phyloP scores from a whole-genome alignment of 352 stramenopile genomes.

The Hyaloperonospora arabidopsidis region DNA sequence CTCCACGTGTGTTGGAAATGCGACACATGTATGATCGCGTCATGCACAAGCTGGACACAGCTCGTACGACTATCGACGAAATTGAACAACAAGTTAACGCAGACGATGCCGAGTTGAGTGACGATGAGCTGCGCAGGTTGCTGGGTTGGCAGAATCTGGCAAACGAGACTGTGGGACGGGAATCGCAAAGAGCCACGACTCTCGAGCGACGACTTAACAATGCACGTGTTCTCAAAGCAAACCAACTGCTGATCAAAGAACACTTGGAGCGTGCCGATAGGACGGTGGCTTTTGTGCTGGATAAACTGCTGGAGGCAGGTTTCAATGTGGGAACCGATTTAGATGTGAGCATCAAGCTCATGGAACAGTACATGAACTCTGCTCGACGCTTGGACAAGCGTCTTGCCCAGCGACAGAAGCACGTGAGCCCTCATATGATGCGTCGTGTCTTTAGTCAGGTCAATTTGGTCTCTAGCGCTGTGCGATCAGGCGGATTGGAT shows the following conservation, averaged over 20 bases:
- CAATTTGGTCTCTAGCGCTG: conserved; percentile 24
- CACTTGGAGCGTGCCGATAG: conserved; percentile 40
- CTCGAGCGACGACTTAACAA: conserved; percentile 40
- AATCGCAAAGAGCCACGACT: conserved; percentile 28
- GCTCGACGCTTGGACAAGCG: conserved; percentile 50
- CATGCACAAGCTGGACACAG: conserved; percentile 20
- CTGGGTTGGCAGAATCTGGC: conserved; percentile 18
- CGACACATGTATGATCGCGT: conserved; percentile 34
- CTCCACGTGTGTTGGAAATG: conserved; percentile 41
- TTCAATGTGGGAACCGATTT: conserved; percentile 38
- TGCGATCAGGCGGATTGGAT: conserved; percentile 16
- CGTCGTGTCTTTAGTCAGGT: conserved; percentile 52
- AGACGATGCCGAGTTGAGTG: conserved; percentile 14
- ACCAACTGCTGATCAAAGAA: conserved; percentile 44
- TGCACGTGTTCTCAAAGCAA: conserved; percentile 33
- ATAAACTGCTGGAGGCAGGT: conserved; percentile 30
- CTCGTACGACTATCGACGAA: conserved; percentile 14
- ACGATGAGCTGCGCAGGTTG: conserved; percentile 19
- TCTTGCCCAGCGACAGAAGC: conserved; percentile 39
- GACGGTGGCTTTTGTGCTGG: conserved; percentile 36
- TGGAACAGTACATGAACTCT: conserved; percentile 75
- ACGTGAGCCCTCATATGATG: conserved; percentile 56
- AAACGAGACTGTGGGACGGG: conserved; percentile 17
- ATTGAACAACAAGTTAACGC: conserved; percentile 14
- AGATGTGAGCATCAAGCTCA: conserved; percentile 48